phyloP scores from a whole-genome alignment of 352 stramenopile species.

The Globisporangium camurandrum region DNA sequence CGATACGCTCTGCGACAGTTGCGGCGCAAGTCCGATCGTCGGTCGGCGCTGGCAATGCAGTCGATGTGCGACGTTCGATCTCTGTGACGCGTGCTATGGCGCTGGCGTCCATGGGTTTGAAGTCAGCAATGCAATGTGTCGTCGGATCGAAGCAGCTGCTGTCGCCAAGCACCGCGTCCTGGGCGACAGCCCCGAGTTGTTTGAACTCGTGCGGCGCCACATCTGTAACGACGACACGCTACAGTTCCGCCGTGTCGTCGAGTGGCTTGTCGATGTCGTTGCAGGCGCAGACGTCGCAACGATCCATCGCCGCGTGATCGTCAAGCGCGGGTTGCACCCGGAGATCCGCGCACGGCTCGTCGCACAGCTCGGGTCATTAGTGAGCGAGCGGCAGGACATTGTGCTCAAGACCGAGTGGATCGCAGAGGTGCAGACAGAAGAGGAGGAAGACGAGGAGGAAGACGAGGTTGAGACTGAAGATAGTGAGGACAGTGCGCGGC shows the following conservation, averaged over 20 bases:
- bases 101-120: constrained; percentile 64
- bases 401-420: constrained; percentile 72
- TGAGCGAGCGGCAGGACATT: constrained; percentile 47
- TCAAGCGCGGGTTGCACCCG: constrained; percentile 64
- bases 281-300: constrained; percentile 34
- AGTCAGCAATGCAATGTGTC: constrained; percentile 60
- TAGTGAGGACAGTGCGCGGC: neutral
- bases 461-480: constrained; percentile 10
- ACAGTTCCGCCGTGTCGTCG: constrained; percentile 55
- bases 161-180: constrained; percentile 45
- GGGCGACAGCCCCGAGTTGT: constrained; percentile 53
- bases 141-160: constrained; percentile 46
- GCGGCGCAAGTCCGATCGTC: constrained; percentile 68
- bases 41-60: constrained; percentile 73
- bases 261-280: constrained; percentile 68
- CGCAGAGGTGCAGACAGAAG: constrained; percentile 28
- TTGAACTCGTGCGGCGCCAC: constrained; percentile 58
- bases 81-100: constrained; percentile 67
- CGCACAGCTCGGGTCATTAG: constrained; percentile 46
- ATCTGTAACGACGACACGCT: constrained; percentile 67
- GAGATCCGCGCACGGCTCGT: constrained; percentile 65
- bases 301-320: constrained; percentile 59
- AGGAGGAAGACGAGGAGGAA: constrained; percentile 12
- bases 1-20: constrained; percentile 74
- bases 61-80: constrained; percentile 55